phyloP scores from a whole-genome alignment of 2,329 filamentous ascomycete species.

The Triangularia setosa region DNA sequence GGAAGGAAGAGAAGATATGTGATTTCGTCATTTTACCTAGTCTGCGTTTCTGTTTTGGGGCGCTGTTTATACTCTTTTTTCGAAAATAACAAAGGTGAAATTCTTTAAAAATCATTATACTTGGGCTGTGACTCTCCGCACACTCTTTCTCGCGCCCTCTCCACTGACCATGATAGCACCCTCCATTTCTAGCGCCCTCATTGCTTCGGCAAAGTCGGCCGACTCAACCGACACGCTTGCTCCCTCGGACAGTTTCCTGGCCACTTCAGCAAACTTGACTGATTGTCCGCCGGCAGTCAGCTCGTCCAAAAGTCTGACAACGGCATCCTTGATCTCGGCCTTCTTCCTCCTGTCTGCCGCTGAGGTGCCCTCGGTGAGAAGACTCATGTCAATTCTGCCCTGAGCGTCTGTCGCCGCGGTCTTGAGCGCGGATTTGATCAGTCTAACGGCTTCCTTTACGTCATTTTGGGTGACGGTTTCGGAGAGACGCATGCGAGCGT shows the following conservation, averaged over 20 bases:
- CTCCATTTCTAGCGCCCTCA: slow-evolving; percentile 78
- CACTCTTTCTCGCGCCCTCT: slow-evolving; percentile 76
- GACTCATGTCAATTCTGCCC: slow-evolving; percentile 92
- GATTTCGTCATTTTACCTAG: slow-evolving; percentile 17
- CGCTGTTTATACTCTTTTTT: not conserved
- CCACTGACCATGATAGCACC: slow-evolving; percentile 75
- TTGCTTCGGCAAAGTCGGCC: slow-evolving; percentile 76
- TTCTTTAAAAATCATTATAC: slow-evolving; percentile 29
- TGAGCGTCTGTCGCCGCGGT: slow-evolving; percentile 93
- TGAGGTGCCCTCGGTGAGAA: slow-evolving; percentile 91
- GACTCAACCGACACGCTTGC: slow-evolving; percentile 69
- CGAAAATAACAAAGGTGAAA: not conserved
- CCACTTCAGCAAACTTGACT: slow-evolving; percentile 75
- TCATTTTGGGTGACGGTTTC: slow-evolving; percentile 72
- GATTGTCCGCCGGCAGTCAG: slow-evolving; percentile 64
- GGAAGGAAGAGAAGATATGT: not conserved
- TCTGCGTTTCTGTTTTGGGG: not conserved
- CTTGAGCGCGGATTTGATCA: slow-evolving; percentile 93
- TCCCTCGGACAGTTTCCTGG: slow-evolving; percentile 67
- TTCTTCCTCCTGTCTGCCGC: slow-evolving; percentile 79
- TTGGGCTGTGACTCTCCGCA: slow-evolving; percentile 67
- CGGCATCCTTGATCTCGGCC: slow-evolving; percentile 77
- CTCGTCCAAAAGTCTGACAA: slow-evolving; percentile 74
- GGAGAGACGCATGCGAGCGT: slow-evolving; percentile 94
- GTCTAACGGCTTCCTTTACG: slow-evolving; percentile 82